Evolutionary conservation across 495 filamentous ascomycete genomes (phyloP), one percentile per base, ranked within the genome.

Genomic region (Penicillium samsonianum): DNA sequence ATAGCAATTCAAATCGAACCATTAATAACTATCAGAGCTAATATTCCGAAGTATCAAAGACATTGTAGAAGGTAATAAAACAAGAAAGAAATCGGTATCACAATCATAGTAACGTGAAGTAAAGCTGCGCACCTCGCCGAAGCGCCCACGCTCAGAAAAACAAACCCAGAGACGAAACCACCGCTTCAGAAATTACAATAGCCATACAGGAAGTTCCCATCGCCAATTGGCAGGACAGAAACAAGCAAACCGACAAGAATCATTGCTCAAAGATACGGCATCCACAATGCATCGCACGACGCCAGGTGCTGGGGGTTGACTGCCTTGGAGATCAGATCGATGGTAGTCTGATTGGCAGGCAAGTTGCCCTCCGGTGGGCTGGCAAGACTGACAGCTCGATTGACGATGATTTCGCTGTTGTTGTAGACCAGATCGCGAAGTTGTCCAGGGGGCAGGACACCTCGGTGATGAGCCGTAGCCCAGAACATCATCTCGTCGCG

Each of bases 401-500:
- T 96, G 42, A 96, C 91, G 46, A 98, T 89, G 60, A 90, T 78
- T 38, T 96, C 92, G 61, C 87, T 90, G 73, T 98, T 99, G 30
- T 79, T 78, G 74, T 92, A 87, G 16, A 98, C 95, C 59, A 88
- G 83, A 30, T 97, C 91, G 40, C 95, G 83, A 45, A 99, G 77
- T 69, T 89, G 86, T 9, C 75, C 80, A 41, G 92, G 88, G 22
- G 80, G 81, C 48, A 90, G 78, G 14, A 62, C 63, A n/a, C 74
- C 73, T 25, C 90, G 85, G 67, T 96, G 90, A 53, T 88, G 86
- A 53, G 83, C 85, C 9, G 90, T 96, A 63, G 90, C 90, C 94
- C 94, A 98, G 74, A 92, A 96, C 65, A 92, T 91, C 86, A 98
- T 95, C 72, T 99, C 95, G 63, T 99, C 95, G 22, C 93, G 82